Evolutionary conservation across 805 yeast species (phyloP).

Genomic region (Suhomyces xylopsoci): DNA sequence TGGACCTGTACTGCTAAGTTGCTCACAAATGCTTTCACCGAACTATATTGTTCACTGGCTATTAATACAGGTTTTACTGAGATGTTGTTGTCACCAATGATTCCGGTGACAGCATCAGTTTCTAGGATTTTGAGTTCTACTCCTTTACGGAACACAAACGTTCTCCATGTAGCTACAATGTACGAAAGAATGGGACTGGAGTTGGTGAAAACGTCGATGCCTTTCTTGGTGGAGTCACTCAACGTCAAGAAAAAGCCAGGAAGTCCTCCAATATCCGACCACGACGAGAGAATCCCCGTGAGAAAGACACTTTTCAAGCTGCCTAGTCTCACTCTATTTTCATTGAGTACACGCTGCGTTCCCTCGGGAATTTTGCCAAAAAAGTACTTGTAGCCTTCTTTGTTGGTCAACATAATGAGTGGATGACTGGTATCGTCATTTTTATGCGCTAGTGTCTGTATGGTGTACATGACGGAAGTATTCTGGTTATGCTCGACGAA

Average conservation of each 20-base stretch:
- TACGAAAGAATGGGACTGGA: constrained; percentile 34
- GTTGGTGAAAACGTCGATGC: constrained; percentile 52
- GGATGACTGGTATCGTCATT: constrained; percentile 58
- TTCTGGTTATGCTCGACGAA: constrained; percentile 13
- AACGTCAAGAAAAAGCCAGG: constrained; percentile 86
- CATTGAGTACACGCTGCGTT: constrained; percentile 69
- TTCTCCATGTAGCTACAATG: constrained; percentile 77
- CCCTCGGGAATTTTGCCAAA: constrained; percentile 88
- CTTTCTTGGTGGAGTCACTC: constrained; percentile 69
- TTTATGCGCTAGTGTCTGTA: constrained; percentile 33
- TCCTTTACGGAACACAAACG: constrained; percentile 79
- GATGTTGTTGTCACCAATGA: constrained; percentile 36
- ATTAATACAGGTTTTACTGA: constrained; percentile 38
- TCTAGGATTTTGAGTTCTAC: constrained; percentile 45
- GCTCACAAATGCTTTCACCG: not conserved
- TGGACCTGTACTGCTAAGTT: constrained; percentile 16
- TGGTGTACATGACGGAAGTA: constrained; percentile 11
- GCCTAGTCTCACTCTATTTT: constrained; percentile 53
- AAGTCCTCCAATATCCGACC: constrained; percentile 85
- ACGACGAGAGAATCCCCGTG: constrained; percentile 65
- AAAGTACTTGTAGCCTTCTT: constrained; percentile 54
- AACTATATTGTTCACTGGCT: constrained; percentile 1
- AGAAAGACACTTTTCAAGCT: constrained; percentile 65
- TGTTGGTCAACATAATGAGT: constrained; percentile 47
- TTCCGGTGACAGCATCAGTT: constrained; percentile 21